These are phyloP conservation scores for Pleurotus platypus DNA, from an alignment of 768 basidiomycete genomes.

Conservation along the genomic window DNA sequence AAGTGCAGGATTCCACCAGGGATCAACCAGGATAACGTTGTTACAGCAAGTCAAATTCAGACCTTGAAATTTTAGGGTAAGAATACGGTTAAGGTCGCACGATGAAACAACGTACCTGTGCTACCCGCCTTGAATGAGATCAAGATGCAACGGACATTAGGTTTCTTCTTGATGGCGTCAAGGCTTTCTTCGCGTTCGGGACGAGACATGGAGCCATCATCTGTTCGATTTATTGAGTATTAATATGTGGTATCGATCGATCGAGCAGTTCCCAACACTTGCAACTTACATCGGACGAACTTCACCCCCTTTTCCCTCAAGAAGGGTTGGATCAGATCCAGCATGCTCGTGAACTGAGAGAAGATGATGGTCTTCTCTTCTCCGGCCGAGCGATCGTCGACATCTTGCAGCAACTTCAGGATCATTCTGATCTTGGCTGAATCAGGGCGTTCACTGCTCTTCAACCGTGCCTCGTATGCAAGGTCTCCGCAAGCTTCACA, in stretches of 20 bases:
- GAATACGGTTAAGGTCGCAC: slow-evolving; percentile 3
- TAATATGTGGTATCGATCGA: neutral
- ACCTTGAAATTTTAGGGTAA: slow-evolving; percentile 36
- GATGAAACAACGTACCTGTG: slow-evolving; percentile 53
- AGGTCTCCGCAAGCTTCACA: slow-evolving; percentile 61
- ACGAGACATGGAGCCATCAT: slow-evolving; percentile 84
- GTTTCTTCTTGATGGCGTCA: slow-evolving; percentile 62
- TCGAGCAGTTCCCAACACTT: slow-evolving; percentile 6
- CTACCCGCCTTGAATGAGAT: slow-evolving; percentile 97
- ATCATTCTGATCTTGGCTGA: slow-evolving; percentile 90
- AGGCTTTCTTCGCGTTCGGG: slow-evolving; percentile 75
- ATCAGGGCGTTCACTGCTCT: slow-evolving; percentile 46
- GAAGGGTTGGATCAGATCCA: slow-evolving; percentile 86
- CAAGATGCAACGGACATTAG: slow-evolving; percentile 68
- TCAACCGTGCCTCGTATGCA: slow-evolving; percentile 39
- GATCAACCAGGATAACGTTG: slow-evolving; percentile 88
- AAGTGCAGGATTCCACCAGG: slow-evolving; percentile 94
- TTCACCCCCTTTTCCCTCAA: slow-evolving; percentile 61
- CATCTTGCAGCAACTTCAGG: slow-evolving; percentile 63
- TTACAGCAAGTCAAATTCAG: slow-evolving; percentile 92
- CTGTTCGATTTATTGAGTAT: slow-evolving; percentile 33
- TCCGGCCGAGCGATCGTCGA: slow-evolving; percentile 52
- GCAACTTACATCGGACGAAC: slow-evolving; percentile 80
- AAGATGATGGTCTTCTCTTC: slow-evolving; percentile 95
- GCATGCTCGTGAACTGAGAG: slow-evolving; percentile 87